Percentiles rank a stretch among this genome's conserved stretches.
These are phyloP conservation scores for Carex cristatella DNA, from an alignment of 176 grass and related monocot species.

Conservation along the genomic window DNA sequence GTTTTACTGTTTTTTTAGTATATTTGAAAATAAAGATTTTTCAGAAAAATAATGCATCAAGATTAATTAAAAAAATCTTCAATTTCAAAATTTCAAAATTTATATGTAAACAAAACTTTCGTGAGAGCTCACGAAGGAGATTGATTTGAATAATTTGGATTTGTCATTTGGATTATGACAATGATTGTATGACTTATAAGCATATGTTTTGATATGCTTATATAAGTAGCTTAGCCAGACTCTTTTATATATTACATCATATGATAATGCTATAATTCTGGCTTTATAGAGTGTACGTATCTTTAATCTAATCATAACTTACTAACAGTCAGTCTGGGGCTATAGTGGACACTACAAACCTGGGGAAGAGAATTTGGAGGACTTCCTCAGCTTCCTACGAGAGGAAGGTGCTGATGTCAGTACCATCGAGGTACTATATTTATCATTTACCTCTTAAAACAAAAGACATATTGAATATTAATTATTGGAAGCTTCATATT, in stretches of 20 bases:
- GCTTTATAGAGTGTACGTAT: background rate
- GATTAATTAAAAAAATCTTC: no score
- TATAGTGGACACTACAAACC: conserved; percentile 97
- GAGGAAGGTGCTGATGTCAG: conserved; percentile 63
- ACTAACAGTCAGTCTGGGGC: conserved; percentile 55
- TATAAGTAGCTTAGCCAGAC: no score
- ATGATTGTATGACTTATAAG: no score
- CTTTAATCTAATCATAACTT: conserved; percentile 6
- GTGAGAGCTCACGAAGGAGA: no score
- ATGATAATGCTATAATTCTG: background rate
- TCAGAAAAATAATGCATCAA: no score
- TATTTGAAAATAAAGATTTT: no score
- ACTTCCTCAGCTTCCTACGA: conserved; percentile 58
- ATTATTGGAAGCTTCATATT: background rate
- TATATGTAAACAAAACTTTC: no score
- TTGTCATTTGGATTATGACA: no score
- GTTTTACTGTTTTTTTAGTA: no score
- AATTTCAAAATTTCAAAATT: no score
- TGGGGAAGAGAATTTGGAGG: conserved; percentile 45
- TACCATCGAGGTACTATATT: conserved; percentile 46
- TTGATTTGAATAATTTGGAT: no score
- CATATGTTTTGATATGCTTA: no score
- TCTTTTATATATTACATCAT: background rate
- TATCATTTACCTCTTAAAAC: background rate
- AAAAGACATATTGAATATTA: background rate